These are phyloP conservation scores for Eugenia klotzschiana DNA, from an alignment of 441 rosid genomes.

Conservation along the genomic window DNA sequence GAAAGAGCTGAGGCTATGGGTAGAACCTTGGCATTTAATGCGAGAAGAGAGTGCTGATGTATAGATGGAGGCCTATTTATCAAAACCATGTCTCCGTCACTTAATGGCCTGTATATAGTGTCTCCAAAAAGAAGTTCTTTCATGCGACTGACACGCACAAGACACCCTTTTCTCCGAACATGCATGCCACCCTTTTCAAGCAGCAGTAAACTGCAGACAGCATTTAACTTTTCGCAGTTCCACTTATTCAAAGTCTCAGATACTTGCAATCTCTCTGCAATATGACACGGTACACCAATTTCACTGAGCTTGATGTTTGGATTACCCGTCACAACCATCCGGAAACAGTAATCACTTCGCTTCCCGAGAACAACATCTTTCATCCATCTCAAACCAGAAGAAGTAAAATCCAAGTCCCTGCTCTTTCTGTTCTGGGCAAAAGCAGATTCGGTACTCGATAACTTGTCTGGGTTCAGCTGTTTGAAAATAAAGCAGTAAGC, in stretches of 20 bases:
- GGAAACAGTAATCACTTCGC: constrained; percentile 68
- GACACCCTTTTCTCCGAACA: constrained; percentile 48
- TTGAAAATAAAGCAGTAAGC: constrained; percentile 5
- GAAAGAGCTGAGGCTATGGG: constrained; percentile 65
- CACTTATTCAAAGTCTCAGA: constrained; percentile 61
- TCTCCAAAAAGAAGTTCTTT: constrained; percentile 55
- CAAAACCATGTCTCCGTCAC: constrained; percentile 63
- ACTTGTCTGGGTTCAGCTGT: constrained; percentile 60
- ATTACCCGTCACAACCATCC: constrained; percentile 88
- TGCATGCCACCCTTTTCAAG: constrained; percentile 50
- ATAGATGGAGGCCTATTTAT: constrained; percentile 93
- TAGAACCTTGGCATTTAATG: constrained; percentile 57
- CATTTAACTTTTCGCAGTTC: constrained; percentile 50
- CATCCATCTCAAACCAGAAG: constrained; percentile 80
- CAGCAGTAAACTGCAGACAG: constrained; percentile 32
- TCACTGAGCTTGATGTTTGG: constrained; percentile 64
- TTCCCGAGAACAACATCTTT: constrained; percentile 89
- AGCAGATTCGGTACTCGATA: constrained; percentile 30
- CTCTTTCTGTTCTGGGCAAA: constrained; percentile 21
- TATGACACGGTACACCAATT: constrained; percentile 70
- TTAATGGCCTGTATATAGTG: constrained; percentile 45
- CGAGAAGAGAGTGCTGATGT: constrained; percentile 86
- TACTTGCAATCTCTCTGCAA: constrained; percentile 70
- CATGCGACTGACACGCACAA: constrained; percentile 27
- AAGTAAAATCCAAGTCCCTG: constrained; percentile 25